Evolutionary conservation across 23 red algal genomes (phyloP).

Genomic region (Gracilariopsis chorda): DNA sequence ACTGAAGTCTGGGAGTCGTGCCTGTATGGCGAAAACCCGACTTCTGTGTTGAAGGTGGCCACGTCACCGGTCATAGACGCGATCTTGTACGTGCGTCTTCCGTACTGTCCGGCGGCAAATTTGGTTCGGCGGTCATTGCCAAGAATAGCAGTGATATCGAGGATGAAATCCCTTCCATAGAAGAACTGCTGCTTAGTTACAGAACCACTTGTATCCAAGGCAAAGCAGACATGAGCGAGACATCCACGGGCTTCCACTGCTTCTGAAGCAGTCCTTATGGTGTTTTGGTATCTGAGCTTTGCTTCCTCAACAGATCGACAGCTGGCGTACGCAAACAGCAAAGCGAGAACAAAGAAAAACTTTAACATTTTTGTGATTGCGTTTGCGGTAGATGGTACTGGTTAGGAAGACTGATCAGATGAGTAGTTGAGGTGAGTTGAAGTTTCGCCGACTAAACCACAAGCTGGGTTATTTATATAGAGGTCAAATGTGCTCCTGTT

Average conservation of each 20-base stretch:
- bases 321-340: neutral
- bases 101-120: slow-evolving; percentile 34
- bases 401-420: too few species aligned
- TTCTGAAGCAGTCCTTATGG: neutral
- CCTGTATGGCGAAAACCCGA: neutral
- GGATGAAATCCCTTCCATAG: neutral
- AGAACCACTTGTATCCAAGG: slow-evolving; percentile 16
- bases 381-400: too few species aligned
- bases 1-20: neutral
- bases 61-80: neutral
- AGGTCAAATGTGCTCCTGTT: too few species aligned
- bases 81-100: neutral
- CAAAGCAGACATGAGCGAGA: slow-evolving; percentile 19
- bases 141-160: slow-evolving; percentile 14
- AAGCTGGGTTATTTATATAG: too few species aligned
- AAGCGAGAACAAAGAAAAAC: neutral
- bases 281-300: neutral
- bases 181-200: neutral
- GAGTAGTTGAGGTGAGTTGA: too few species aligned
- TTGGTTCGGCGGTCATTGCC: neutral
- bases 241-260: neutral
- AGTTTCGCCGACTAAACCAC: too few species aligned
- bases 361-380: neutral
- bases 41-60: neutral
- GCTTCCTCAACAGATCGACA: neutral